phyloP scores from a whole-genome alignment of 108 stramenopile species.

The Nitzschia inconspicua region DNA sequence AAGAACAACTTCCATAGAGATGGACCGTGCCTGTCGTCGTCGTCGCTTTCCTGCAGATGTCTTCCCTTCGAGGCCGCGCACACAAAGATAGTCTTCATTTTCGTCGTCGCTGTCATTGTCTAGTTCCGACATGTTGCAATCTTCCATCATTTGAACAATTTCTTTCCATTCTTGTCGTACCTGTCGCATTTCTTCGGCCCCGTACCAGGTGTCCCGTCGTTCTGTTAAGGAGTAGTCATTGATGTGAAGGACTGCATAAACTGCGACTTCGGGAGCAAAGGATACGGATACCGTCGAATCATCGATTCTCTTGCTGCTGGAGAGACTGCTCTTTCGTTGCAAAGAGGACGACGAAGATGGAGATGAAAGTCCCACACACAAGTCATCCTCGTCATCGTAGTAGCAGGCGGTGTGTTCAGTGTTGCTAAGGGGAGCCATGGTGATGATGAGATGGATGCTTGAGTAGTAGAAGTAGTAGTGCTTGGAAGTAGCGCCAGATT shows the following conservation, averaged over 20 bases:
- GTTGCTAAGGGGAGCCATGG: not conserved
- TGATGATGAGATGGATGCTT: too few species aligned
- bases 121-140: not conserved
- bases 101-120: not conserved
- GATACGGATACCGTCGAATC: not conserved
- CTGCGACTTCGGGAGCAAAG: not conserved
- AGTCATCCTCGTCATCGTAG: not conserved
- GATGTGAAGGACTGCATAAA: not conserved
- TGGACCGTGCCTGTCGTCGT: not conserved
- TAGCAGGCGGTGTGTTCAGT: not conserved
- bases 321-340: not conserved
- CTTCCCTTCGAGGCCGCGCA: not conserved
- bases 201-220: not conserved
- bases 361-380: not conserved
- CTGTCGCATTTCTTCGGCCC: not conserved
- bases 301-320: not conserved
- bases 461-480: too few species aligned
- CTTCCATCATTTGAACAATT: not conserved
- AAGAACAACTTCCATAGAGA: not conserved
- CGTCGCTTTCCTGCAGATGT: not conserved
- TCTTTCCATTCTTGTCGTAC: conserved; percentile 2
- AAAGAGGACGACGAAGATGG: not conserved
- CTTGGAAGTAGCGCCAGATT: too few species aligned
- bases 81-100: not conserved
- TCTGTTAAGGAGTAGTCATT: not conserved